Evolutionary conservation across 352 stramenopile species (phyloP).

Genomic region (Pythium myriotylum): DNA sequence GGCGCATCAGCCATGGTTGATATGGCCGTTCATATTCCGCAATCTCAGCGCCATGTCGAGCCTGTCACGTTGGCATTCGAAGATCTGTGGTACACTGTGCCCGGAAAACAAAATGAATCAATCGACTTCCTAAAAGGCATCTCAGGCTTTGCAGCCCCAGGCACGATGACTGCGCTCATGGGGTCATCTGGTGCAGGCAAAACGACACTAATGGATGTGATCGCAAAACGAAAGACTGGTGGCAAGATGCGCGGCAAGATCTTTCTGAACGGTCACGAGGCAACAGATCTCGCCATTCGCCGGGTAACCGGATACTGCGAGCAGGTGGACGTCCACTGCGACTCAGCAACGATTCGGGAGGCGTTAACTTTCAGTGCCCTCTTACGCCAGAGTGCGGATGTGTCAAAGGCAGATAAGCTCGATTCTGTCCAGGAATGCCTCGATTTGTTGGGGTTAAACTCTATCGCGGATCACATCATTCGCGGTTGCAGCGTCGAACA

Average conservation of each 20-base stretch:
- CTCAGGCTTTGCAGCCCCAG: slow-evolving; percentile 38
- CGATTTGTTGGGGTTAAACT: slow-evolving; percentile 20
- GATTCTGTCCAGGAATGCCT: slow-evolving; percentile 29
- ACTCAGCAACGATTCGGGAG: slow-evolving; percentile 56
- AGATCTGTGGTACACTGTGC: slow-evolving; percentile 39
- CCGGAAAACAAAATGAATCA: slow-evolving; percentile 13
- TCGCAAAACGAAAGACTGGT: slow-evolving; percentile 85
- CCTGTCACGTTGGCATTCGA: slow-evolving; percentile 40
- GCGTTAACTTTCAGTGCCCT: slow-evolving; percentile 39
- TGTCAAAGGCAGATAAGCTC: slow-evolving; percentile 13
- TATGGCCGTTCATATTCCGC: neutral
- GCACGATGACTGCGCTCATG: slow-evolving; percentile 51
- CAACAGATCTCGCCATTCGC: slow-evolving; percentile 25
- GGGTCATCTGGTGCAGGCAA: slow-evolving; percentile 74
- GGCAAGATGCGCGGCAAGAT: slow-evolving; percentile 71
- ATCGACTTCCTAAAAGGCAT: slow-evolving; percentile 47
- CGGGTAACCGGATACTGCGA: slow-evolving; percentile 60
- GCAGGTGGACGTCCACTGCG: slow-evolving; percentile 91
- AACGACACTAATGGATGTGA: slow-evolving; percentile 92
- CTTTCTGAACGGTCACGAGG: slow-evolving; percentile 28
- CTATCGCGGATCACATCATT: slow-evolving; percentile 32
- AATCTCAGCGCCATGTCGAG: slow-evolving; percentile 16
- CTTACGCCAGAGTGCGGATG: slow-evolving; percentile 39
- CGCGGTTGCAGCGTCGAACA: slow-evolving; percentile 31
- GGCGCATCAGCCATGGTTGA: neutral